phyloP scores from a whole-genome alignment of 1,284 basidiomycete species.

The Ganoderma multipileum region DNA sequence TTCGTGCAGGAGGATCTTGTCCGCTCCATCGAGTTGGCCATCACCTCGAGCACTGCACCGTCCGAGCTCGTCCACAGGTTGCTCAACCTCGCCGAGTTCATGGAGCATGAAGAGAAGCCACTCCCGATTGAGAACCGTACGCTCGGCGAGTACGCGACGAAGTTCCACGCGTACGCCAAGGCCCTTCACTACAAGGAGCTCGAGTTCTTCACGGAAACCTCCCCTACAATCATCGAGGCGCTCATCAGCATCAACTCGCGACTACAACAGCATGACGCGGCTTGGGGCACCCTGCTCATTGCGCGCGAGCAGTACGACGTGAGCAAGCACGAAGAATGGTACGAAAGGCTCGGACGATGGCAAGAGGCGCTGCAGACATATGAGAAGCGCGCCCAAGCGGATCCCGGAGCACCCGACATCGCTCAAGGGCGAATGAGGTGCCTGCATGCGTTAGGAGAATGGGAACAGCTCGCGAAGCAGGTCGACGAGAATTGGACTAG shows the following conservation, averaged over 20 bases:
- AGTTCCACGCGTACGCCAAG: constrained; percentile 96
- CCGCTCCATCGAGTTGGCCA: constrained; percentile 88
- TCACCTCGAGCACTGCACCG: constrained; percentile 83
- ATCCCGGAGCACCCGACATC: constrained; percentile 76
- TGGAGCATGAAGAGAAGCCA: constrained; percentile 99
- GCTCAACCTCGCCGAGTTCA: constrained; percentile 97
- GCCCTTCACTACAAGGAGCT: constrained; percentile 99
- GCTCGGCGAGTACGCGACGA: constrained; percentile 93
- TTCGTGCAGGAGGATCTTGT: constrained; percentile 88
- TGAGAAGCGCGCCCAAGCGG: constrained; percentile 76
- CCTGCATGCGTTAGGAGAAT: constrained; percentile 96
- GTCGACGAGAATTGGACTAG: constrained; percentile 92
- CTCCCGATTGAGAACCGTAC: constrained; percentile 94
- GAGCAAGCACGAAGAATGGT: constrained; percentile 95
- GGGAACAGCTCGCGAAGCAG: constrained; percentile 90
- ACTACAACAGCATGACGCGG: constrained; percentile 96
- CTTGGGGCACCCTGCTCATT: constrained; percentile 92
- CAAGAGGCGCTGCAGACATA: constrained; percentile 93
- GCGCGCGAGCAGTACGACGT: constrained; percentile 88
- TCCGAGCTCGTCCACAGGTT: constrained; percentile 94
- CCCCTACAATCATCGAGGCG: constrained; percentile 90
- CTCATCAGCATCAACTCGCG: constrained; percentile 98
- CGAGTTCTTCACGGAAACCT: constrained; percentile 93
- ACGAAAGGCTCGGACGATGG: constrained; percentile 96
- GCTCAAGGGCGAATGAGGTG: constrained; percentile 95